Conservation (phyloP, 176 grass and related monocot species). For the Lolium perenne region DNA sequence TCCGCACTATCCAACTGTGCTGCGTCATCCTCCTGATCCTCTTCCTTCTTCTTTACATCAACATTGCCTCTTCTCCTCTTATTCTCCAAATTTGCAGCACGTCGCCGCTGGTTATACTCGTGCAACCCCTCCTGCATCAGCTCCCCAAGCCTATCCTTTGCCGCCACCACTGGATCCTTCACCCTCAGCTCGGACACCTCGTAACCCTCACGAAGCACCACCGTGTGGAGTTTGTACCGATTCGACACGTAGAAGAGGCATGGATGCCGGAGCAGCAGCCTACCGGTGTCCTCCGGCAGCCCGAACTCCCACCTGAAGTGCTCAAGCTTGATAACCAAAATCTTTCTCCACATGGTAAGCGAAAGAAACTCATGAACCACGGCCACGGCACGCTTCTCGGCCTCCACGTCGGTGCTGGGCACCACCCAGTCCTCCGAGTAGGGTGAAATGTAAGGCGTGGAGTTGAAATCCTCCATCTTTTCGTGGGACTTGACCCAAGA, state of each 20-base stretch:
- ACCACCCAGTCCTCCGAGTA: conserved; percentile 52
- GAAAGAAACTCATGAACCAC: conserved; percentile 86
- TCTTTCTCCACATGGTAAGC: conserved; percentile 77
- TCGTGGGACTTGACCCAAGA: conserved; percentile 68
- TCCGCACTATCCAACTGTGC: conserved; percentile 47
- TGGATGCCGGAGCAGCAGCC: conserved; percentile 66
- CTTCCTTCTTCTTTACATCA: conserved; percentile 59
- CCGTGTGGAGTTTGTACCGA: conserved; percentile 82
- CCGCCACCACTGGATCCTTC: conserved; percentile 75
- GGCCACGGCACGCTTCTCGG: conserved; percentile 65
- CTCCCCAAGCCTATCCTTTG: conserved; percentile 78
- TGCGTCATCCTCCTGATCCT: conserved; percentile 42
- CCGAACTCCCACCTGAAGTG: conserved; percentile 87
- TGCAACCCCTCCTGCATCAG: conserved; percentile 95
- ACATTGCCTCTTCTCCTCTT: conserved; percentile 75
- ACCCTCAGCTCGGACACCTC: conserved; percentile 68
- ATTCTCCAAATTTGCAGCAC: conserved; percentile 73
- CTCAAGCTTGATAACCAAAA: conserved; percentile 84
- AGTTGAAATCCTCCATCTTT: conserved; percentile 80
- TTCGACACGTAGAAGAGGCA: conserved; percentile 93
- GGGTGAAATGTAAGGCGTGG: conserved; percentile 80
- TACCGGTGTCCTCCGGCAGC: conserved; percentile 58
- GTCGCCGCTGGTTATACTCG: conserved; percentile 68
- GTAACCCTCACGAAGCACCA: conserved; percentile 76
- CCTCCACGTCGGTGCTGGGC: conserved; percentile 16